These are phyloP conservation scores for Trichoderma semiorbis DNA, from an alignment of 2,329 filamentous ascomycete genomes.

Conservation along the genomic window DNA sequence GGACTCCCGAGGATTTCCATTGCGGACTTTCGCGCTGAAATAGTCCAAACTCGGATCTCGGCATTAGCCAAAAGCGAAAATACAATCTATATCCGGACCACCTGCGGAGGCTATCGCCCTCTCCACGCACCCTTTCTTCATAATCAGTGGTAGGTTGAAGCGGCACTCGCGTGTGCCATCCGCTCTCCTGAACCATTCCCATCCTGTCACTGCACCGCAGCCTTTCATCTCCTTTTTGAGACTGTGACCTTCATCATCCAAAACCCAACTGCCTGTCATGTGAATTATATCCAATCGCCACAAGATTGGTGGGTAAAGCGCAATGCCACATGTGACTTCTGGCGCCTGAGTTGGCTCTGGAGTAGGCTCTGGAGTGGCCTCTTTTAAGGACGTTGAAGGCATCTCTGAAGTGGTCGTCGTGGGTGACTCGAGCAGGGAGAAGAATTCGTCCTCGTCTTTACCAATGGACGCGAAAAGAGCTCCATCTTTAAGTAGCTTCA, in stretches of 20 bases:
- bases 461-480: background rate
- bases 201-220: background rate
- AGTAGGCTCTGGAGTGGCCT: background rate
- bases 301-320: background rate
- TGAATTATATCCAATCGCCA: background rate
- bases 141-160: background rate
- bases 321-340: background rate
- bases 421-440: background rate
- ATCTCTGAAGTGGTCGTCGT: background rate
- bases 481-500: background rate
- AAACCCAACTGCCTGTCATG: background rate
- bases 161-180: background rate
- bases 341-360: background rate
- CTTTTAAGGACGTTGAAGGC: background rate
- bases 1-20: background rate
- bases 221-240: background rate
- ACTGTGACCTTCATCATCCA: background rate
- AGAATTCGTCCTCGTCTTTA: background rate
- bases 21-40: background rate
- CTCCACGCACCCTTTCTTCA: slow-evolving; percentile 6
- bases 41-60: background rate
- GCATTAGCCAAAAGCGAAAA: background rate
- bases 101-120: slow-evolving; percentile 5
- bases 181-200: background rate
- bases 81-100: background rate